These are phyloP conservation scores for Cutaneotrichosporon curvatum DNA, from an alignment of 1,284 basidiomycete species.

Conservation along the genomic window DNA sequence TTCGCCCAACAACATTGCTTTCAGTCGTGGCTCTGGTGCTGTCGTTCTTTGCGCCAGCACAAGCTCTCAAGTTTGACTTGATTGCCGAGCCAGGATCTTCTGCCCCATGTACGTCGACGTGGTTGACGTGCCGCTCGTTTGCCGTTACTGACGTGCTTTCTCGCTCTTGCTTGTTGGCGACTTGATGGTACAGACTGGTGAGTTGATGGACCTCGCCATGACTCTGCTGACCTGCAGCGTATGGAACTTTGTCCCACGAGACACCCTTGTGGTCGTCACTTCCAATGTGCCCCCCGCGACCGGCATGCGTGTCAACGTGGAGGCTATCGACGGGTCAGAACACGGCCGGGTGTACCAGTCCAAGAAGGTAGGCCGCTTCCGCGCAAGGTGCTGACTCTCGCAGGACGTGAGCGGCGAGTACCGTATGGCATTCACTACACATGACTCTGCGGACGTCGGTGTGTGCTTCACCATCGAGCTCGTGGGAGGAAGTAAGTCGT, in stretches of 20 bases:
- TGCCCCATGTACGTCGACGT: neutral
- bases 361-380: constrained; percentile 58
- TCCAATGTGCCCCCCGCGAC: constrained; percentile 71
- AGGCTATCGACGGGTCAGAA: constrained; percentile 83
- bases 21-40: too few species aligned
- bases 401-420: constrained; percentile 79
- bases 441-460: constrained; percentile 87
- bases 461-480: constrained; percentile 85
- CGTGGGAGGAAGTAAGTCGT: constrained; percentile 53
- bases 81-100: constrained; percentile 14
- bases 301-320: constrained; percentile 78
- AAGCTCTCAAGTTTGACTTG: constrained; percentile 78
- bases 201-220: constrained; percentile 1
- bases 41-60: constrained; percentile 8
- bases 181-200: constrained; percentile 34
- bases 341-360: constrained; percentile 84
- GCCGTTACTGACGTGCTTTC: neutral
- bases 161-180: neutral
- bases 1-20: too few species aligned
- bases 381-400: neutral
- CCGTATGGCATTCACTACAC: constrained; percentile 86
- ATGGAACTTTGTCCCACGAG: constrained; percentile 83
- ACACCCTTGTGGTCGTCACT: constrained; percentile 86
- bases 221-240: constrained; percentile 53
- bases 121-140: neutral